Evolutionary conservation across 305 asterid genomes (phyloP).

Genomic region (Solanum hybrid): DNA sequence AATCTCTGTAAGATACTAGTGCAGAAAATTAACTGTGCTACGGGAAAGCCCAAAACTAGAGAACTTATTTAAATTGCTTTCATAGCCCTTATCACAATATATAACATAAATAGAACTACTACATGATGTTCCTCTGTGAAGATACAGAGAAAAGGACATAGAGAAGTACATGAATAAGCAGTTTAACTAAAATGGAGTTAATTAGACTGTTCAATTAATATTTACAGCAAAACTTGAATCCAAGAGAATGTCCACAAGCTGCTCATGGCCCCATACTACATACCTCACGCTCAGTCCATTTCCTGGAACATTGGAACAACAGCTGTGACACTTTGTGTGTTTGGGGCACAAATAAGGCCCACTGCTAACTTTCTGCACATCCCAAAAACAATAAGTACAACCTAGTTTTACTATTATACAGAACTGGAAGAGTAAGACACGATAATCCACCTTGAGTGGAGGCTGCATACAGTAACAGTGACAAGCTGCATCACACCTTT

Average conservation of each 20-base stretch:
- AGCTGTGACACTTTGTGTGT: constrained; percentile 94
- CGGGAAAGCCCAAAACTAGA: not conserved
- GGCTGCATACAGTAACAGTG: constrained; percentile 98
- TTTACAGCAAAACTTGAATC: not conserved
- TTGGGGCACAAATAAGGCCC: constrained; percentile 94
- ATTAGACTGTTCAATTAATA: not conserved
- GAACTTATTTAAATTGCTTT: not conserved
- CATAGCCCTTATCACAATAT: not conserved
- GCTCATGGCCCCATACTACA: constrained; percentile 13
- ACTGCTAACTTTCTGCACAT: constrained; percentile 76
- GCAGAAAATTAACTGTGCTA: not conserved
- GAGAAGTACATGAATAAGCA: not conserved
- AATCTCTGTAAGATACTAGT: not conserved
- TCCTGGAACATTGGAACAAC: constrained; percentile 89
- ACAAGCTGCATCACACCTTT: constrained; percentile 91
- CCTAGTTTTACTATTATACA: not conserved
- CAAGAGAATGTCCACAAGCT: not conserved
- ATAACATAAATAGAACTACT: not conserved
- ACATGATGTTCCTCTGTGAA: not conserved
- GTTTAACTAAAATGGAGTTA: not conserved
- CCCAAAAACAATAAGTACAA: constrained; percentile 9
- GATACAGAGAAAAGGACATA: not conserved
- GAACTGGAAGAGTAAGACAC: not conserved
- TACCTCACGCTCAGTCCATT: constrained; percentile 91
- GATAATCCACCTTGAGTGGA: constrained; percentile 37